phyloP scores from a whole-genome alignment of 1,284 basidiomycete genomes.

The Coniferiporia sulphurascens region DNA sequence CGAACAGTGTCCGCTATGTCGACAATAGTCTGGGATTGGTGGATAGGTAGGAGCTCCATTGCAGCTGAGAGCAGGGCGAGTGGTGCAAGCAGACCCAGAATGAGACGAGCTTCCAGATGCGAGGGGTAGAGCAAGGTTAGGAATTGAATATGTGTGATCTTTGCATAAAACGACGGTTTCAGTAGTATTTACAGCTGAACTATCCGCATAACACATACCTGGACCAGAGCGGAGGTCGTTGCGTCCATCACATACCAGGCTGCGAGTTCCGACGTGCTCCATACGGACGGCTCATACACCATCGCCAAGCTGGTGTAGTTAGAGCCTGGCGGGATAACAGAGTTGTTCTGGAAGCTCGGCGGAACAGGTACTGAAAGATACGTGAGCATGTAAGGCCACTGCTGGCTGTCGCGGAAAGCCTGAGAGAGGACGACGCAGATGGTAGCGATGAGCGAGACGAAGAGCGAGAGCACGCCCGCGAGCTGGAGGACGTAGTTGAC shows the following conservation, averaged over 20 bases:
- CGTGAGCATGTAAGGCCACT: slow-evolving; percentile 93
- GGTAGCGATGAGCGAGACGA: slow-evolving; percentile 74
- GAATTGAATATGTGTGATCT: slow-evolving; percentile 98
- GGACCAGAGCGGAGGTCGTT: slow-evolving; percentile 78
- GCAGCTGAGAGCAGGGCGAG: slow-evolving; percentile 81
- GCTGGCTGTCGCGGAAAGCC: slow-evolving; percentile 57
- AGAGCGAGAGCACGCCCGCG: slow-evolving; percentile 73
- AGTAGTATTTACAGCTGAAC: not conserved
- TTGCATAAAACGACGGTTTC: slow-evolving; percentile 2
- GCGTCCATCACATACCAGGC: slow-evolving; percentile 90
- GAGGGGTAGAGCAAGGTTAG: slow-evolving; percentile 95
- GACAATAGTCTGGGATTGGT: slow-evolving; percentile 41
- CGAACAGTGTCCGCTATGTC: slow-evolving; percentile 75
- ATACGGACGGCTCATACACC: slow-evolving; percentile 33
- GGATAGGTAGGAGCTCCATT: slow-evolving; percentile 81
- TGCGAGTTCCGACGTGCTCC: slow-evolving; percentile 66
- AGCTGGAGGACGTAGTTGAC: slow-evolving; percentile 91
- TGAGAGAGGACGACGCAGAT: slow-evolving; percentile 68
- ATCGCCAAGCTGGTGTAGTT: not conserved
- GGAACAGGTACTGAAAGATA: slow-evolving; percentile 86
- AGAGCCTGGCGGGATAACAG: not conserved
- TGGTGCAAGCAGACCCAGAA: slow-evolving; percentile 84
- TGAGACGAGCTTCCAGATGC: slow-evolving; percentile 82
- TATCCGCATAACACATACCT: slow-evolving; percentile 46
- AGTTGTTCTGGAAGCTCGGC: slow-evolving; percentile 34